A percentile compares a stretch with the other conserved stretches of the same genome.
Evolutionary conservation across 768 basidiomycete genomes (phyloP).

Genomic region (Sarcomyxa edulis): DNA sequence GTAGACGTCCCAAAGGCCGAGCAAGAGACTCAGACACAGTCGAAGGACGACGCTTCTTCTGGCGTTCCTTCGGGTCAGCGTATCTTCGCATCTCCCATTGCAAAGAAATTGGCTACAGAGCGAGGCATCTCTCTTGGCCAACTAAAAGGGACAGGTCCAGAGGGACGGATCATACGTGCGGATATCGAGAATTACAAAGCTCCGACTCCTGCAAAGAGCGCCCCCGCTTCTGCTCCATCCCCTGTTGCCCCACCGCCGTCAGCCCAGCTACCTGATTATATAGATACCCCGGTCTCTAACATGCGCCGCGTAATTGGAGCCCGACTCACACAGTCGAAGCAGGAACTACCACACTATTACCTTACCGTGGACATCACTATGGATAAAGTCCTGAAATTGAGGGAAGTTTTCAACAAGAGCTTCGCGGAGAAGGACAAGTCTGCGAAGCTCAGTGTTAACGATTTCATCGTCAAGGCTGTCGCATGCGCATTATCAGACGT

Average conservation of each 20-base stretch:
- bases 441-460: slow-evolving; percentile 94
- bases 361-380: slow-evolving; percentile 92
- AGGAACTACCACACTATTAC: slow-evolving; percentile 96
- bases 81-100: slow-evolving; percentile 93
- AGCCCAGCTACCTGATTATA: slow-evolving; percentile 65
- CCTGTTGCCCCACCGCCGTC: slow-evolving; percentile 43
- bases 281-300: slow-evolving; percentile 85
- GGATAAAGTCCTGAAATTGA: slow-evolving; percentile 91
- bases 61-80: slow-evolving; percentile 66
- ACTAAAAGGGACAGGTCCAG: slow-evolving; percentile 90
- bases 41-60: slow-evolving; percentile 38
- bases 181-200: slow-evolving; percentile 91
- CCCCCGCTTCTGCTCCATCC: slow-evolving; percentile 38
- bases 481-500: slow-evolving; percentile 90
- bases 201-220: slow-evolving; percentile 34
- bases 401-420: slow-evolving; percentile 93
- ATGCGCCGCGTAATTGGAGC: slow-evolving; percentile 93
- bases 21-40: slow-evolving; percentile 17
- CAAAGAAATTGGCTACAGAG: slow-evolving; percentile 96
- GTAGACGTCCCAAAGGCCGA: slow-evolving; percentile 11
- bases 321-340: slow-evolving; percentile 89
- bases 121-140: slow-evolving; percentile 85
- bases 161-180: slow-evolving; percentile 89
- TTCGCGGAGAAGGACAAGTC: slow-evolving; percentile 82
- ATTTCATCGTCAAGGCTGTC: slow-evolving; percentile 95